Percentiles rank a stretch among this genome's conserved stretches.
phyloP scores from a whole-genome alignment of 2,329 filamentous ascomycete genomes.

The Arachnomyces sp. region DNA sequence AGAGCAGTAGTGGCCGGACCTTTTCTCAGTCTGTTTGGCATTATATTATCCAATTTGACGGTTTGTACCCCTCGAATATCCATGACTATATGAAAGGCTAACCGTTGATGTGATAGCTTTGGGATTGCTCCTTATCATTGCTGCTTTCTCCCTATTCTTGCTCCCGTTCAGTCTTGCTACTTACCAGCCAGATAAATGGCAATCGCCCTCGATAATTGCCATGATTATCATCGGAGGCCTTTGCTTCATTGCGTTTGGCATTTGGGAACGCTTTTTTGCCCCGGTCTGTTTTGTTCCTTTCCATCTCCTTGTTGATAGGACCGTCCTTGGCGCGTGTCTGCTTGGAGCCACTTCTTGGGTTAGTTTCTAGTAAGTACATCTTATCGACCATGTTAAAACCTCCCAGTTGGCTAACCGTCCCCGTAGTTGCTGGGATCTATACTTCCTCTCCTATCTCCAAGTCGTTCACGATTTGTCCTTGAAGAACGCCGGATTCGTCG shows the following conservation, averaged over 20 bases:
- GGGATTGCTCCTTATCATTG: slow-evolving; percentile 22
- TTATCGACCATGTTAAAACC: not conserved
- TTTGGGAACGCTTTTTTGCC: slow-evolving; percentile 47
- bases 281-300: slow-evolving; percentile 47
- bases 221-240: slow-evolving; percentile 46
- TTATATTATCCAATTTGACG: slow-evolving; percentile 18
- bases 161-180: slow-evolving; percentile 22
- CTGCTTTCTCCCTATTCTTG: slow-evolving; percentile 22
- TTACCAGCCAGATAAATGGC: slow-evolving; percentile 16
- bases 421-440: slow-evolving; percentile 40
- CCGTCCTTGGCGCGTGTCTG: slow-evolving; percentile 43
- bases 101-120: slow-evolving; percentile 13
- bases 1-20: slow-evolving; percentile 10
- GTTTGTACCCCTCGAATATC: slow-evolving; percentile 6
- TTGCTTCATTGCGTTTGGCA: slow-evolving; percentile 43
- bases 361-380: slow-evolving; percentile 31
- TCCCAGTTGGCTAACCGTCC: not conserved
- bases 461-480: slow-evolving; percentile 41
- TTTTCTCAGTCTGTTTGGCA: slow-evolving; percentile 13
- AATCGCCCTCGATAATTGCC: slow-evolving; percentile 26
- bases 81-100: not conserved
- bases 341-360: slow-evolving; percentile 40
- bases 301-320: slow-evolving; percentile 41
- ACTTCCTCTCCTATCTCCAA: slow-evolving; percentile 46
- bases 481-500: slow-evolving; percentile 36